Evolutionary conservation across 2,329 filamentous ascomycete genomes (phyloP).

Genomic region (Orbilia brochopaga): DNA sequence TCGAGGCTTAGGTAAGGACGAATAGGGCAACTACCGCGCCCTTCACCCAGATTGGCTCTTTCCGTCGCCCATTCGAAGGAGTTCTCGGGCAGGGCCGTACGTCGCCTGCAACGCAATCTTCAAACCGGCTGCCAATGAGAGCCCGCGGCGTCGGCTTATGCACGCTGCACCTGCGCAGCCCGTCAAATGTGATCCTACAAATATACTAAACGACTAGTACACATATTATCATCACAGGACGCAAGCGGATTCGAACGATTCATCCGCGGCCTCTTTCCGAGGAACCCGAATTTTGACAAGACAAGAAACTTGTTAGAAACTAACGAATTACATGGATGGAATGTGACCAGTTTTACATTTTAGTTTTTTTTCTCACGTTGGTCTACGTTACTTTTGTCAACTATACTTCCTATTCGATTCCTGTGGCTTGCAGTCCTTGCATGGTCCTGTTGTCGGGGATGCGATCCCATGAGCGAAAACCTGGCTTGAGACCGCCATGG

Average conservation of each 20-base stretch:
- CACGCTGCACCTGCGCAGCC: slow-evolving; percentile 39
- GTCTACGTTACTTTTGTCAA: slow-evolving; percentile 1
- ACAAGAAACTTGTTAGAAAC: not conserved
- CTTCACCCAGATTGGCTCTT: slow-evolving; percentile 14
- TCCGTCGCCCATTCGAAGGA: slow-evolving; percentile 13
- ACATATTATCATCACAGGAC: slow-evolving; percentile 25
- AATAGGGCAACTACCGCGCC: slow-evolving; percentile 2
- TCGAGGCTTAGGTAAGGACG: not conserved
- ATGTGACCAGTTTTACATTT: not conserved
- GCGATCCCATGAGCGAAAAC: slow-evolving; percentile 35
- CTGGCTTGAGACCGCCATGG: slow-evolving; percentile 10
- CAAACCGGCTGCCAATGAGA: slow-evolving; percentile 44
- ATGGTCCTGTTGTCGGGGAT: slow-evolving; percentile 31
- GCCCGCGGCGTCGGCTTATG: slow-evolving; percentile 32
- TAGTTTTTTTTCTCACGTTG: not conserved
- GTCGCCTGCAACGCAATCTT: slow-evolving; percentile 44
- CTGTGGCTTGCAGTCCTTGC: slow-evolving; percentile 49
- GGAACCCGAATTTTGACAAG: not conserved
- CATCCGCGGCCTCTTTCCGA: slow-evolving; percentile 27
- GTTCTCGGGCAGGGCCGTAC: slow-evolving; percentile 9
- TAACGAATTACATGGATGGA: not conserved
- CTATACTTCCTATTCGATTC: slow-evolving; percentile 18
- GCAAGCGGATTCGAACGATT: slow-evolving; percentile 26
- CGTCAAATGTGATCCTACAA: slow-evolving; percentile 39
- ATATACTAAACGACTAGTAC: too few relatives aligned